These are phyloP conservation scores for Ophiocordyceps camponoti-leonardi DNA, from an alignment of 2,329 filamentous ascomycete genomes.

Conservation along the genomic window DNA sequence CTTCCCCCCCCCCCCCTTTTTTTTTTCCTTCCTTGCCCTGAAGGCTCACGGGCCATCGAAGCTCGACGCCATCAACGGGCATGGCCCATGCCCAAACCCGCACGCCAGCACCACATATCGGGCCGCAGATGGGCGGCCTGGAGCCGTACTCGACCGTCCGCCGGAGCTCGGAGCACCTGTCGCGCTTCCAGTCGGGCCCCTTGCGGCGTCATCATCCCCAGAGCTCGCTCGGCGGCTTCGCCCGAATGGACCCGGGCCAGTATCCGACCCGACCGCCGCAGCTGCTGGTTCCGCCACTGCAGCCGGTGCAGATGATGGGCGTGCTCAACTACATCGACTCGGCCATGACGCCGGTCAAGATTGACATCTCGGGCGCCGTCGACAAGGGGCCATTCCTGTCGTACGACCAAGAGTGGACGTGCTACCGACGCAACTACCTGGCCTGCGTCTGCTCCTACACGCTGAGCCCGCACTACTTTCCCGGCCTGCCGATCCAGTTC, in stretches of 20 bases:
- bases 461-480: slow-evolving; percentile 36
- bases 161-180: slow-evolving; percentile 28
- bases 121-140: slow-evolving; percentile 28
- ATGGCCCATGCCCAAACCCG: slow-evolving; percentile 44
- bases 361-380: slow-evolving; percentile 63
- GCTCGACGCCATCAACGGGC: slow-evolving; percentile 31
- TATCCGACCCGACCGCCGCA: slow-evolving; percentile 13
- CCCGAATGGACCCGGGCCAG: slow-evolving; percentile 29
- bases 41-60: slow-evolving; percentile 8
- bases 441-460: slow-evolving; percentile 67
- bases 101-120: slow-evolving; percentile 27
- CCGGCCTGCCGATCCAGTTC: slow-evolving; percentile 31
- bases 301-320: slow-evolving; percentile 32
- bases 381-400: slow-evolving; percentile 78
- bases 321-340: slow-evolving; percentile 43
- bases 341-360: slow-evolving; percentile 34
- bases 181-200: slow-evolving; percentile 29
- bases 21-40: not conserved
- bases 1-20: not conserved
- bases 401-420: slow-evolving; percentile 68
- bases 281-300: slow-evolving; percentile 34
- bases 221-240: slow-evolving; percentile 27
- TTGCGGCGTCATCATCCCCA: slow-evolving; percentile 33
- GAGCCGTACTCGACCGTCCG: slow-evolving; percentile 34
- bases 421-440: slow-evolving; percentile 85